Base-by-base conservation (phyloP, 2,329 filamentous ascomycete species). In the Xylaria hypoxylon region DNA sequence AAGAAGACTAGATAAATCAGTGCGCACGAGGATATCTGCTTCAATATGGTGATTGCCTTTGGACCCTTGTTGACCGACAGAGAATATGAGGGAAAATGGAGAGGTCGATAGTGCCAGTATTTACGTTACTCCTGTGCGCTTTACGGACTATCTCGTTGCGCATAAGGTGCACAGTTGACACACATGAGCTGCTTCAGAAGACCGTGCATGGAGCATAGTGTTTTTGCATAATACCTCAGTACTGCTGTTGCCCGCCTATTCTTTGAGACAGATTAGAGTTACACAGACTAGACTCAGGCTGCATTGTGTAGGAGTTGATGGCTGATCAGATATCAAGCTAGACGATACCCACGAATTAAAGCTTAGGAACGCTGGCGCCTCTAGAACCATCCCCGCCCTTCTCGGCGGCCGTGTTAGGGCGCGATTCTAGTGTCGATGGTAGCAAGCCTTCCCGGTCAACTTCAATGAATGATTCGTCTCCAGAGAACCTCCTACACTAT, bases 401-500 rank as follows among this genome's bases (percentile, higher is more conserved):
- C 24, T 57, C 48, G 40, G 60, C 45, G 44, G 50, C 56, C 22
- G n/a, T 26, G 76, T 77, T 62, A 77, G 73, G 68, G 77, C 42
- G 53, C 55, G 62, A 44, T 47, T 76, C 64, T 56, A 52, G 24
- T 64, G 65, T 57, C 35, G 70, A 67, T 59, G 66, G 51, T 69
- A 64, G 65, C 68, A 76, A 68, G 66, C 70, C 68, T 65, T 70
- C 53, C 64, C 65, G 35, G 47, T 69, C 65, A 44, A 70, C 42
- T 65, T 75, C 73, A 44, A 73, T 69, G 68, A 81, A 81, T 28
- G 79, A 79, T 69, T 81, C 80, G 66, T 81, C 80, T 4, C 79
- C 79, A 11, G 79, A 79, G 61, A 81, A 81, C 51, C 70, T 76
- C 80, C 80, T 81, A 53, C 11, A 7, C 33, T 24, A 48, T 57